Evolutionary conservation across 2,329 filamentous ascomycete genomes (phyloP), one percentile per base, ranked within the genome.

Genomic region (Chaetomium globosum): DNA sequence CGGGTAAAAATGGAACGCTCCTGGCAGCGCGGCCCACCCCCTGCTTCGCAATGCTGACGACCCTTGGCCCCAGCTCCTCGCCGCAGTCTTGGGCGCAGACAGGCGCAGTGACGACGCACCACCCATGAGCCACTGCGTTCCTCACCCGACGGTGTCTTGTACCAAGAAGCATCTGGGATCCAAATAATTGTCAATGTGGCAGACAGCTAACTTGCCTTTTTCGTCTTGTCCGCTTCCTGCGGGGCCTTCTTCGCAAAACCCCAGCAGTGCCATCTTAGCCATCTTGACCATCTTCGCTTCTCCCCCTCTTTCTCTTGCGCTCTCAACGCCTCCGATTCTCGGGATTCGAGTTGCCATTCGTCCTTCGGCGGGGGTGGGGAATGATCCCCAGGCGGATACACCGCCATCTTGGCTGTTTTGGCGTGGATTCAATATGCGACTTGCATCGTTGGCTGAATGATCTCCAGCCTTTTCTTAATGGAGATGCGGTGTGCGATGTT

Each of bases 31-130:
- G 26, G 33, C n/a, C 59, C 48, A 49, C 51, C 28, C 28, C 39
- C 23, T 31, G n/a, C 57, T 12, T 64, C 65, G 58, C 65, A 61
- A 66, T 57, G 64, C 66, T 68, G 63, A 66, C 66, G 60, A 58
- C 26, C 49, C 52, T 46, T 54, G 52, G 59, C 16, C 52, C n/a
- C 28, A 57, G 64, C 55, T 39, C 31, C 13, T 55, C n/a, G 30
- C 52, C 43, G 10, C 33, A 5, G 46, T 13, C 30, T 26, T 49
- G 31, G 36, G 26, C 52, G 28, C 26, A 7, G 21, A 39, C 21
- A 23, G 61, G 46, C 46, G 61, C 54, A 51, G 49, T 16, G 26
- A 31, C 19, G 30, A n/a, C 30, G 21, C n/a, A 12, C 21, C 12
- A 21, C 19, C 23, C 12, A 56, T 56, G 43, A 33, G 49, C 51